A percentile compares a stretch with the other conserved stretches of the same genome.
Evolutionary conservation across 768 basidiomycete genomes (phyloP).

Genomic region (Collybia sp.): DNA sequence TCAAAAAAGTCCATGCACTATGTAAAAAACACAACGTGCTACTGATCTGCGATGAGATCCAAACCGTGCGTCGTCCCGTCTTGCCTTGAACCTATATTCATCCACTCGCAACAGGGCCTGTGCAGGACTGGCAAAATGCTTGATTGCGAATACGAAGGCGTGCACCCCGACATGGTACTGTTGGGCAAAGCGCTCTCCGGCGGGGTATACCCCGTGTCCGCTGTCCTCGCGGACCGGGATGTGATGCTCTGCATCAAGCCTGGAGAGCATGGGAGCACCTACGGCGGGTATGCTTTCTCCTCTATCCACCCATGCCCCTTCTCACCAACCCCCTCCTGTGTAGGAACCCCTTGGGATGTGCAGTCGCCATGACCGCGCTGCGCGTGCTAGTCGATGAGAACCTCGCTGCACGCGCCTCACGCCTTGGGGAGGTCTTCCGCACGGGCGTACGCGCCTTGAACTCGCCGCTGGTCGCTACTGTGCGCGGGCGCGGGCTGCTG

Average conservation of each 20-base stretch:
- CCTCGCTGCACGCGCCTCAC: conserved; percentile 74
- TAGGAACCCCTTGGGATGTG: conserved; percentile 93
- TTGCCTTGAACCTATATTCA: conserved; percentile 1
- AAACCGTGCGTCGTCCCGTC: conserved; percentile 60
- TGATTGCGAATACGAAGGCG: conserved; percentile 79
- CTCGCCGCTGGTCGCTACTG: conserved; percentile 68
- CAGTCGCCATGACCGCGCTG: conserved; percentile 91
- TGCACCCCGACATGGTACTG: conserved; percentile 88
- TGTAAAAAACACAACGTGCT: conserved; percentile 93
- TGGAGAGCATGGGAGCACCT: conserved; percentile 95
- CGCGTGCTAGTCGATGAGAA: conserved; percentile 87
- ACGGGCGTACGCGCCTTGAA: conserved; percentile 50
- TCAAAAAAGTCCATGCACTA: conserved; percentile 67
- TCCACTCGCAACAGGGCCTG: conserved; percentile 52
- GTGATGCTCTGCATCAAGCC: conserved; percentile 93
- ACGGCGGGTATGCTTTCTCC: conserved; percentile 68
- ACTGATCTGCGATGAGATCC: conserved; percentile 98
- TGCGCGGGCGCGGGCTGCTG: conserved; percentile 84
- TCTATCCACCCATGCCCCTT: conserved; percentile 1
- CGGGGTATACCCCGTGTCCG: conserved; percentile 96
- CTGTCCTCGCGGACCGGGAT: conserved; percentile 86
- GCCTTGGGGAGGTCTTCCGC: conserved; percentile 82
- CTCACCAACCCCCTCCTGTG: conserved; percentile 1
- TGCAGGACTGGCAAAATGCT: conserved; percentile 94
- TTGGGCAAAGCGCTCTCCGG: conserved; percentile 97